phyloP scores from a whole-genome alignment of 2,329 filamentous ascomycete species.

The Fusarium nodosum region DNA sequence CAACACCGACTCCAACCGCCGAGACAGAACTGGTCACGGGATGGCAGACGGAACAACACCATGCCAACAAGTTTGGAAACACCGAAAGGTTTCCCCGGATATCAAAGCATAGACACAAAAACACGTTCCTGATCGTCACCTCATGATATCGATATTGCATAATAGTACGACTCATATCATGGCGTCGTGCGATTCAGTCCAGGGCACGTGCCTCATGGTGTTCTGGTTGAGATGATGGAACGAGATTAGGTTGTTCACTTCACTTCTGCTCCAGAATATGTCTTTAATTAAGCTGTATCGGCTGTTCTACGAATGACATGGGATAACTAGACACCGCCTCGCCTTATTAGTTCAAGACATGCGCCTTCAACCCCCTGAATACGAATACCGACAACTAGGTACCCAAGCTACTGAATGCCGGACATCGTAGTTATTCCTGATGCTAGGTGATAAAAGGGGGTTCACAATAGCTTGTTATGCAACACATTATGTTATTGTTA shows the following conservation, averaged over 20 bases:
- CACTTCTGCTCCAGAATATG: constrained; percentile 24
- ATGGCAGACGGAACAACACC: not conserved
- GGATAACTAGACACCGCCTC: constrained; percentile 21
- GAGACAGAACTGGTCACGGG: constrained; percentile 13
- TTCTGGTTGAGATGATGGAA: constrained; percentile 13
- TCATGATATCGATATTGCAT: constrained; percentile 30
- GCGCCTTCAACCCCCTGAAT: constrained; percentile 15
- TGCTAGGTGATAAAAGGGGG: constrained; percentile 23
- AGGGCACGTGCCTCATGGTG: constrained; percentile 45
- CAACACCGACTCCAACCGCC: constrained; percentile 36
- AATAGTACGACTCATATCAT: constrained; percentile 44
- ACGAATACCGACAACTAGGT: not conserved
- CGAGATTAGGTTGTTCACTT: constrained; percentile 28
- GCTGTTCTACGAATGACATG: constrained; percentile 20
- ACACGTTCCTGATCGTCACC: constrained; percentile 17
- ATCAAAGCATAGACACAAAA: constrained; percentile 23
- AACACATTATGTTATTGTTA: constrained; percentile 14
- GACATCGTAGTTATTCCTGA: constrained; percentile 10
- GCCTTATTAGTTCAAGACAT: constrained; percentile 10
- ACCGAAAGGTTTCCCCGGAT: constrained; percentile 3
- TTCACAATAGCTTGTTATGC: constrained; percentile 3
- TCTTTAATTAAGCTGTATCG: constrained; percentile 35
- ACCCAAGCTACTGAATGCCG: constrained; percentile 6
- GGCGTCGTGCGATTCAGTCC: constrained; percentile 45
- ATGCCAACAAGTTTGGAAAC: constrained; percentile 8